A percentile compares a stretch with the other conserved stretches of the same genome.
phyloP scores from a whole-genome alignment of 2,329 filamentous ascomycete genomes.

The Pseudodiploospora longispora region DNA sequence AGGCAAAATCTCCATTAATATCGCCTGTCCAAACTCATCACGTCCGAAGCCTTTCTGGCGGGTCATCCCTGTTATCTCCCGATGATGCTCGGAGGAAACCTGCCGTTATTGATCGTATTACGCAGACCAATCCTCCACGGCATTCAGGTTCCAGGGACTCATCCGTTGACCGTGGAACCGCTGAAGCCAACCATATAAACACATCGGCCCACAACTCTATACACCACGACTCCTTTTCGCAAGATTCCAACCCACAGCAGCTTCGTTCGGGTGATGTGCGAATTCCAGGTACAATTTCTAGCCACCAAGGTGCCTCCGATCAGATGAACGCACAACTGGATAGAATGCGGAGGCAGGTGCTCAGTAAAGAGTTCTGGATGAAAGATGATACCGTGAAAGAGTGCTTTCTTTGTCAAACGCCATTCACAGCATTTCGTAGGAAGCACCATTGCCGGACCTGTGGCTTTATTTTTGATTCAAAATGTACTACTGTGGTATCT shows the following conservation, averaged over 20 bases:
- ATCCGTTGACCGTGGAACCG: slow-evolving; percentile 48
- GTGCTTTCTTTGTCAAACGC: slow-evolving; percentile 84
- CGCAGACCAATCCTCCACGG: slow-evolving; percentile 33
- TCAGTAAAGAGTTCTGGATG: slow-evolving; percentile 99
- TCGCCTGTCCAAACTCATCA: slow-evolving; percentile 27
- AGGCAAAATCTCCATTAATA: slow-evolving; percentile 23
- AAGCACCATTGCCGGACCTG: slow-evolving; percentile 96
- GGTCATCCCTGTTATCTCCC: slow-evolving; percentile 28
- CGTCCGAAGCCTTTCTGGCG: slow-evolving; percentile 24
- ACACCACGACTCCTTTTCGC: slow-evolving; percentile 47
- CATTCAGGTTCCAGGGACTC: slow-evolving; percentile 46
- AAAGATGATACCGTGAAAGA: slow-evolving; percentile 96
- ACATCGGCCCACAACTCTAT: slow-evolving; percentile 52
- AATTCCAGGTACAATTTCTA: slow-evolving; percentile 49
- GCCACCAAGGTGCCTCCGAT: slow-evolving; percentile 47
- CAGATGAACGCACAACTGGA: slow-evolving; percentile 53
- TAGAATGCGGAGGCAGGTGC: slow-evolving; percentile 74
- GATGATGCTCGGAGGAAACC: slow-evolving; percentile 36
- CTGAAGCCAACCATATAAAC: slow-evolving; percentile 48
- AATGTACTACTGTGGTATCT: slow-evolving; percentile 86
- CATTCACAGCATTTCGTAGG: slow-evolving; percentile 86
- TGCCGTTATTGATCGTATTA: slow-evolving; percentile 49
- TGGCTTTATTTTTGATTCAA: slow-evolving; percentile 97
- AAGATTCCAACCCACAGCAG: slow-evolving; percentile 36
- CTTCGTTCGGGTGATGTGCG: slow-evolving; percentile 38